Conservation (phyloP, 2,329 filamentous ascomycete species). For the Aspergillus sp. region DNA sequence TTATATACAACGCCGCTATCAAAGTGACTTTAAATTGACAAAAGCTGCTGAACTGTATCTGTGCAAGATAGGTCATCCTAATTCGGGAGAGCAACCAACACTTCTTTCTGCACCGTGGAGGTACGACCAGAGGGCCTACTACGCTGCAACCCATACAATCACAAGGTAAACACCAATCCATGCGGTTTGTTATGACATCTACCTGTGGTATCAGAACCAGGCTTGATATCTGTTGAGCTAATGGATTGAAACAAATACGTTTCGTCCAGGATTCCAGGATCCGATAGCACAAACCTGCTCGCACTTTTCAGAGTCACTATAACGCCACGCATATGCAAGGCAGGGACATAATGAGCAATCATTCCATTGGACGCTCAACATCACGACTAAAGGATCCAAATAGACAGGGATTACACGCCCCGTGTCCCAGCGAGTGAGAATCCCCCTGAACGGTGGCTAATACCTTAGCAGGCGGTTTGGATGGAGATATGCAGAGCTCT, state of each 20-base stretch:
- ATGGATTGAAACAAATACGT: background rate
- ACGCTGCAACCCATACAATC: too few relatives aligned
- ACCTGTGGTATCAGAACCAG: too few relatives aligned
- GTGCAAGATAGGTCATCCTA: too few relatives aligned
- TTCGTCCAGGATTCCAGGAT: background rate
- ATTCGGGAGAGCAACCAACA: too few relatives aligned
- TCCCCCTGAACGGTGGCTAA: background rate
- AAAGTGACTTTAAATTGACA: too few relatives aligned
- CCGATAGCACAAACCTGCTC: background rate
- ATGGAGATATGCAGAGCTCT: background rate
- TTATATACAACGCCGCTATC: too few relatives aligned
- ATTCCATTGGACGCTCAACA: background rate
- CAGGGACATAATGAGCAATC: background rate
- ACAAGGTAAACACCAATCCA: too few relatives aligned
- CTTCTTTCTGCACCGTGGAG: too few relatives aligned
- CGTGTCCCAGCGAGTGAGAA: background rate
- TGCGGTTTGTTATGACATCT: too few relatives aligned
- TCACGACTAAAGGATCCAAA: background rate
- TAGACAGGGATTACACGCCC: background rate
- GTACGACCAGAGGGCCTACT: too few relatives aligned
- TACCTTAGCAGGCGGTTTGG: background rate
- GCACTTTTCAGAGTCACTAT: background rate
- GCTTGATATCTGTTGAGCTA: background rate
- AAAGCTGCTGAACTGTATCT: too few relatives aligned
- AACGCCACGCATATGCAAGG: background rate